Percentiles rank a stretch among this genome's conserved stretches.
These are phyloP conservation scores for Xylaria sp. DNA, from an alignment of 2,329 filamentous ascomycete species.

Conservation along the genomic window DNA sequence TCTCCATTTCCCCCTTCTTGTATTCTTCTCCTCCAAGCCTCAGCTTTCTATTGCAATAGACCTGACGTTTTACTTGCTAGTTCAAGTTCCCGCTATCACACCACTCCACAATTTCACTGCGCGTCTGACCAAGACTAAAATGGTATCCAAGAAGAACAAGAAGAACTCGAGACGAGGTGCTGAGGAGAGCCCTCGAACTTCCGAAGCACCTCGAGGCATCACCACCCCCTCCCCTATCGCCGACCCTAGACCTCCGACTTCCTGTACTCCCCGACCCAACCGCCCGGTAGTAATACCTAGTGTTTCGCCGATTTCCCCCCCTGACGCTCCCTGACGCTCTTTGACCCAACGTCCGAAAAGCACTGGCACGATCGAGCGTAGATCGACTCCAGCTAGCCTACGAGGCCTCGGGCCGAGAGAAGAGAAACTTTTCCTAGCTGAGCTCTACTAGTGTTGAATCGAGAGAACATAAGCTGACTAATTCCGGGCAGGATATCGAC, in stretches of 20 bases:
- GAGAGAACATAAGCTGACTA: conserved; percentile 24
- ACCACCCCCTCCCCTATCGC: conserved; percentile 16
- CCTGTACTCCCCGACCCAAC: conserved; percentile 17
- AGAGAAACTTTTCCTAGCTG: conserved; percentile 11
- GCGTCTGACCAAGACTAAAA: conserved; percentile 31
- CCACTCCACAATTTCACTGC: conserved; percentile 28
- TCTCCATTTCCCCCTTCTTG: conserved; percentile 22
- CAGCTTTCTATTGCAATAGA: conserved; percentile 29
- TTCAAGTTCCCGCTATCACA: no score
- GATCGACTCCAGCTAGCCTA: conserved; percentile 14
- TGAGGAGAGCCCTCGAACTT: no score
- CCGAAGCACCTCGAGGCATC: no score
- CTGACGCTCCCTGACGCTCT: conserved; percentile 17
- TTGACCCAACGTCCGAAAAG: conserved; percentile 17
- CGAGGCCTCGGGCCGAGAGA: conserved; percentile 5
- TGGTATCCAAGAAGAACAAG: conserved; percentile 28
- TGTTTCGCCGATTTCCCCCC: conserved; percentile 15
- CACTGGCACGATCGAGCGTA: conserved; percentile 17
- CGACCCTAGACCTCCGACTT: conserved; percentile 14
- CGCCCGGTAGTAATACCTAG: conserved; percentile 16
- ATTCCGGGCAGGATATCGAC: conserved; percentile 22
- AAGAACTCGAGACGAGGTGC: no score
- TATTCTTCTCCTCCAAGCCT: conserved; percentile 22
- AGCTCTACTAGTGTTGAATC: conserved; percentile 18
- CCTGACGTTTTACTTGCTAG: conserved; percentile 27